Evolutionary conservation across 768 basidiomycete genomes (phyloP).

Genomic region (Ephemerocybe angulata): DNA sequence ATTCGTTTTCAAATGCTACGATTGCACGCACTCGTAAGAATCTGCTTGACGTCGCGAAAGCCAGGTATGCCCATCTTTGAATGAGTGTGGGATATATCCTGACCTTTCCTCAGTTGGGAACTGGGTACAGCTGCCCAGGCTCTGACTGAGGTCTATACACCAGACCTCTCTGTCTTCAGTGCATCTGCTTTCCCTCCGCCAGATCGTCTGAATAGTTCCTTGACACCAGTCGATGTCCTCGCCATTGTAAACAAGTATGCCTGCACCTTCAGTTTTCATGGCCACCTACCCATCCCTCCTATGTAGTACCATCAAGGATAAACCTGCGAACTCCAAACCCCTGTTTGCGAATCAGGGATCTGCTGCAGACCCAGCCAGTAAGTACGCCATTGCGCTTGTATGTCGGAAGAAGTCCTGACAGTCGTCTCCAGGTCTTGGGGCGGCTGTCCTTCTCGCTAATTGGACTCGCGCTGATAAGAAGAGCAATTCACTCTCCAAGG

Average conservation of each 20-base stretch:
- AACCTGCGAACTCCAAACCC: conserved; percentile 33
- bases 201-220: conserved; percentile 19
- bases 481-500: conserved; percentile 34
- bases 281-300: not conserved
- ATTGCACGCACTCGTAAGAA: conserved; percentile 14
- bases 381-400: conserved; percentile 15
- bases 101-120: conserved; percentile 46
- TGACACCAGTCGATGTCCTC: conserved; percentile 38
- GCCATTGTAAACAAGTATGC: conserved; percentile 34
- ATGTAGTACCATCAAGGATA: conserved; percentile 27
- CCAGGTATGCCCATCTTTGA: conserved; percentile 20
- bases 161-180: conserved; percentile 47
- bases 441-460: conserved; percentile 48
- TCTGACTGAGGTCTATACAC: conserved; percentile 49
- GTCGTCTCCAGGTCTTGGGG: conserved; percentile 45
- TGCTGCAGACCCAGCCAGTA: conserved; percentile 60
- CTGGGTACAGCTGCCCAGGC: conserved; percentile 56
- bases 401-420: not conserved
- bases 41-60: conserved; percentile 24
- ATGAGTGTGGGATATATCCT: not conserved
- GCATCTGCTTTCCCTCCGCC: conserved; percentile 42
- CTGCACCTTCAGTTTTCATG: conserved; percentile 24
- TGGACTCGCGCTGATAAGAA: conserved; percentile 41
- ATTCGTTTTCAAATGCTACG: conserved; percentile 21
- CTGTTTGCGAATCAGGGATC: conserved; percentile 46